Conservation (phyloP, 192 early-diverging fungal genomes). For the Lobulomyces angularis region DNA sequence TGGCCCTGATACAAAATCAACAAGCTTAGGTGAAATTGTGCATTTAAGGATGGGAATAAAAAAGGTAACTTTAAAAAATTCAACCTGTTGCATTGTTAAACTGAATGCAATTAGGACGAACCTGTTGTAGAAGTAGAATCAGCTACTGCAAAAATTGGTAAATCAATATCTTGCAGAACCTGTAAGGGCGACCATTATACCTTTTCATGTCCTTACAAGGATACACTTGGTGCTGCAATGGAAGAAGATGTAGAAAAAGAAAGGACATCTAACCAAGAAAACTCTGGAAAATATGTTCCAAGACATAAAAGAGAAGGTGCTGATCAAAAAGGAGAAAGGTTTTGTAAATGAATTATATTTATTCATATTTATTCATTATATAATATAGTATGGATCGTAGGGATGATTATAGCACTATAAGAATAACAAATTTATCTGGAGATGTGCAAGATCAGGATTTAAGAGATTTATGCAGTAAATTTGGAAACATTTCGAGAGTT, state of each 20-base stretch:
- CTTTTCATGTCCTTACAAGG: constrained; percentile 96
- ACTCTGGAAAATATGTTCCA: constrained; percentile 67
- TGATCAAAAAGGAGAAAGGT: constrained; percentile 9
- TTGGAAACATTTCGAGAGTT: constrained; percentile 71
- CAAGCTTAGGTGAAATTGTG: constrained; percentile 77
- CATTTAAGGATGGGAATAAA: constrained; percentile 60
- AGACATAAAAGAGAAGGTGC: constrained; percentile 66
- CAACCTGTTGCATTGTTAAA: not conserved
- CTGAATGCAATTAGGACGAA: constrained; percentile 19
- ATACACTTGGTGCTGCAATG: constrained; percentile 55
- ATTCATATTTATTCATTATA: no score
- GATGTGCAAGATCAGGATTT: constrained; percentile 82
- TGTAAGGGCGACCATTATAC: constrained; percentile 97
- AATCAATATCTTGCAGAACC: constrained; percentile 84
- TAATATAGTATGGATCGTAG: no score
- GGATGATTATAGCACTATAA: constrained; percentile 48
- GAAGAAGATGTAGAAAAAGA: no score
- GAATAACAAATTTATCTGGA: constrained; percentile 94
- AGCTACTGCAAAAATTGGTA: constrained; percentile 40
- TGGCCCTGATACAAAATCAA: constrained; percentile 81
- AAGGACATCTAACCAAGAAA: constrained; percentile 19
- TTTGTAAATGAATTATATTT: no score
- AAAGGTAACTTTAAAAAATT: constrained; percentile 6
- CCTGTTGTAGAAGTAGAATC: constrained; percentile 50
- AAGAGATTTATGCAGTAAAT: constrained; percentile 72